Evolutionary conservation across 495 filamentous ascomycete species (phyloP).

Genomic region (Hamigera avellanea): DNA sequence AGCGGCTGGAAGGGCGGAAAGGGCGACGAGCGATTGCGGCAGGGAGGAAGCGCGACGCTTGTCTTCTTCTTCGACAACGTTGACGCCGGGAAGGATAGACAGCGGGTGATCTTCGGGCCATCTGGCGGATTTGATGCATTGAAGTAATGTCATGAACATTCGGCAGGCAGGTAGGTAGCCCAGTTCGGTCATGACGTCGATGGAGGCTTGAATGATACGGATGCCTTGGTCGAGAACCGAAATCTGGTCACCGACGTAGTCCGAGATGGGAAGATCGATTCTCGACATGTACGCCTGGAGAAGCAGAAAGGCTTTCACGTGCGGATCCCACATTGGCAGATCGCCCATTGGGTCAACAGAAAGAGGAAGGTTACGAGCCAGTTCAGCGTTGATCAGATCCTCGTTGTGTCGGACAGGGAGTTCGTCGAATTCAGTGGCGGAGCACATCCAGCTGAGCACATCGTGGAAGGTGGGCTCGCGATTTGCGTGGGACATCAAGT

Average conservation of each 20-base stretch:
- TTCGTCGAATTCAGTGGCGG: conserved; percentile 92
- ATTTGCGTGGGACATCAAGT: conserved; percentile 66
- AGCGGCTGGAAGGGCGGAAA: conserved; percentile 15
- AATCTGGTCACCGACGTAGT: conserved; percentile 92
- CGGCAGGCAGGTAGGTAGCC: conserved; percentile 62
- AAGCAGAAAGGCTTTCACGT: conserved; percentile 91
- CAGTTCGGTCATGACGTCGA: conserved; percentile 89
- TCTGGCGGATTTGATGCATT: conserved; percentile 81
- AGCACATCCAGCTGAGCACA: conserved; percentile 82
- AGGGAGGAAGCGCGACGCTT: too few relatives aligned
- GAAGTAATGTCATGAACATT: conserved; percentile 74
- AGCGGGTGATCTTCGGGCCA: conserved; percentile 80
- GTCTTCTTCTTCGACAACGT: conserved; percentile 21
- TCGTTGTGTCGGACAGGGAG: conserved; percentile 98
- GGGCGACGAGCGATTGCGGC: conserved; percentile 13
- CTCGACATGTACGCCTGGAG: conserved; percentile 92
- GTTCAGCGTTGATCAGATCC: conserved; percentile 90
- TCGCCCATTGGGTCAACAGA: conserved; percentile 54
- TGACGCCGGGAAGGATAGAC: conserved; percentile 71
- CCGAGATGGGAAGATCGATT: conserved; percentile 83
- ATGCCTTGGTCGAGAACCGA: conserved; percentile 89
- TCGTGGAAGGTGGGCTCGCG: conserved; percentile 71
- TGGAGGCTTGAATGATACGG: conserved; percentile 82
- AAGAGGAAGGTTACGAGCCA: conserved; percentile 69
- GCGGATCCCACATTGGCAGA: conserved; percentile 93